Evolutionary conservation across 805 yeast species (phyloP).

Genomic region (Spathaspora passalidarum): DNA sequence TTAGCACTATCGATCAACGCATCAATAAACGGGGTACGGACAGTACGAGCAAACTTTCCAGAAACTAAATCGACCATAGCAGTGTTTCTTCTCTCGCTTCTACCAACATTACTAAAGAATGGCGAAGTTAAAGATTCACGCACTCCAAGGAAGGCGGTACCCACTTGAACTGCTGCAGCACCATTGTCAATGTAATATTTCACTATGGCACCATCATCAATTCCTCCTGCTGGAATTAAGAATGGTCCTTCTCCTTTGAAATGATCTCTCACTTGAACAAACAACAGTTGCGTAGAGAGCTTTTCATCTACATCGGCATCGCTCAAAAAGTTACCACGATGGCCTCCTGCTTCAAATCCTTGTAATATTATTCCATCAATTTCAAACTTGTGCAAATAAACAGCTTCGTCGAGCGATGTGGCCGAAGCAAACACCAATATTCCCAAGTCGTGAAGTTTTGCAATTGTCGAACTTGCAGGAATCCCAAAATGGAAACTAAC

Average conservation of each 20-base stretch:
- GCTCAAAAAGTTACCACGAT: slow-evolving; percentile 47
- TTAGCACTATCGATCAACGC: slow-evolving; percentile 13
- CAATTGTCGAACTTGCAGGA: slow-evolving; percentile 31
- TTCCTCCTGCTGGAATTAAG: slow-evolving; percentile 54
- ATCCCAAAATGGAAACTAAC: slow-evolving; percentile 56
- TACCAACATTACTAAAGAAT: slow-evolving; percentile 14
- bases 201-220: slow-evolving; percentile 31
- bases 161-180: slow-evolving; percentile 54
- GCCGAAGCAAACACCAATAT: slow-evolving; percentile 46
- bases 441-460: slow-evolving; percentile 31
- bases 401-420: slow-evolving; percentile 45
- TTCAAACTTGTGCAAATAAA: slow-evolving; percentile 21
- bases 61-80: slow-evolving; percentile 34
- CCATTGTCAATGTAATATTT: slow-evolving; percentile 34
- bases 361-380: slow-evolving; percentile 53
- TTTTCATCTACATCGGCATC: slow-evolving; percentile 27
- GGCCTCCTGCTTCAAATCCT: slow-evolving; percentile 68
- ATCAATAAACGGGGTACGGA: slow-evolving; percentile 33
- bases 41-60: slow-evolving; percentile 37
- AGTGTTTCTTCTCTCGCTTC: slow-evolving; percentile 12
- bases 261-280: slow-evolving; percentile 16
- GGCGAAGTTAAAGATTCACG: slow-evolving; percentile 24
- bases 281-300: slow-evolving; percentile 32
- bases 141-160: slow-evolving; percentile 47
- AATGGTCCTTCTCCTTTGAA: slow-evolving; percentile 4